These are phyloP conservation scores for Trypanosoma theileri DNA, from an alignment of 208 protist genomes.

Conservation along the genomic window DNA sequence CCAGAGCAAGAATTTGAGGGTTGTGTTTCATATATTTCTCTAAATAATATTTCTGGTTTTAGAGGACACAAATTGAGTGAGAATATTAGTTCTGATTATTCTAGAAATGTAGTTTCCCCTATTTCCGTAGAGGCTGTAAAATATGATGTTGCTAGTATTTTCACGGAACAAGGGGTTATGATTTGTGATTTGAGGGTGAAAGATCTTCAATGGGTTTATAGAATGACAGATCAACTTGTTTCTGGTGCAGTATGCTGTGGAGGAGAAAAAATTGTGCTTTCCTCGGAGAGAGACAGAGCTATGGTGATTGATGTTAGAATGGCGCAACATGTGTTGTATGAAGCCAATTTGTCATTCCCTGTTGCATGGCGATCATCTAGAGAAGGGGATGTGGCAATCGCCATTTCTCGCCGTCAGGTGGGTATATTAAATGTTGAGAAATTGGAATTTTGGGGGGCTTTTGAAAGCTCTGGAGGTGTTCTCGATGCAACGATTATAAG, in stretches of 20 bases:
- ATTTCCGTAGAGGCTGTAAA: slow-evolving; percentile 21
- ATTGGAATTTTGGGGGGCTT: slow-evolving; percentile 20
- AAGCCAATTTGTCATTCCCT: slow-evolving; percentile 10
- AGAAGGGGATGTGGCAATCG: slow-evolving; percentile 9
- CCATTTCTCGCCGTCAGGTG: slow-evolving; percentile 20
- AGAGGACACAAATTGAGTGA: background rate
- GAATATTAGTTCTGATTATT: slow-evolving; percentile 5
- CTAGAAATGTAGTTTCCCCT: slow-evolving; percentile 3
- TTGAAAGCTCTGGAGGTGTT: slow-evolving; percentile 13
- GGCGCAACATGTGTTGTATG: slow-evolving; percentile 1
- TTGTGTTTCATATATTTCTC: slow-evolving; percentile 9
- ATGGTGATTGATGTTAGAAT: slow-evolving; percentile 13
- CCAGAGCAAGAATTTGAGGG: background rate
- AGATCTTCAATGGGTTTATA: slow-evolving; percentile 10
- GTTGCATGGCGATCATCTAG: slow-evolving; percentile 11
- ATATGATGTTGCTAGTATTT: slow-evolving; percentile 13
- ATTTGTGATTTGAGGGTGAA: slow-evolving; percentile 15
- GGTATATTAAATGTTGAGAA: slow-evolving; percentile 17
- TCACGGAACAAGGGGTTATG: slow-evolving; percentile 12
- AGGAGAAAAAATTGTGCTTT: slow-evolving; percentile 11
- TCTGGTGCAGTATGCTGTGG: slow-evolving; percentile 15
- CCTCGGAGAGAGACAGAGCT: slow-evolving; percentile 12
- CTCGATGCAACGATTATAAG: slow-evolving; percentile 12
- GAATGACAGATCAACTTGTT: slow-evolving; percentile 8
- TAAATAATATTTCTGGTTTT: slow-evolving; percentile 11